Conservation (phyloP, 371 early-diverging fungal species). For the Mucor indicus region DNA sequence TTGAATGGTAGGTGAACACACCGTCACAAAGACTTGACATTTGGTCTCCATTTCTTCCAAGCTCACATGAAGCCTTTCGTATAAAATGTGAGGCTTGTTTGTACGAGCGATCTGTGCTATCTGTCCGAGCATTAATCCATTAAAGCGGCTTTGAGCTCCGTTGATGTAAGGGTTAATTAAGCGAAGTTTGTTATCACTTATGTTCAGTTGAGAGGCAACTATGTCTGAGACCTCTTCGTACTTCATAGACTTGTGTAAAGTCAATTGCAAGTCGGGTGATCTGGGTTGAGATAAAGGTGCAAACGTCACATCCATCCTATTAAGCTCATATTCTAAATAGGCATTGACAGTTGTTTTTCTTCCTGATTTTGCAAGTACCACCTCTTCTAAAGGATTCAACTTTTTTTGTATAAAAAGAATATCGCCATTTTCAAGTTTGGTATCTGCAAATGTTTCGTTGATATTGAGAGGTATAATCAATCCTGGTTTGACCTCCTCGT, state of each 20-base stretch:
- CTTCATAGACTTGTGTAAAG: constrained; percentile 16
- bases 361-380: constrained; percentile 12
- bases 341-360: constrained; percentile 52
- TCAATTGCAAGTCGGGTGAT: constrained; percentile 19
- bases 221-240: constrained; percentile 16
- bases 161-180: constrained; percentile 21
- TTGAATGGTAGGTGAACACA: too few species aligned
- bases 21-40: constrained; percentile 54
- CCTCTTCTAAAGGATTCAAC: constrained; percentile 54
- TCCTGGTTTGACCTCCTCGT: constrained; percentile 90
- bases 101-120: too few species aligned
- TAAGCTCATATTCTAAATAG: constrained; percentile 73
- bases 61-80: constrained; percentile 77
- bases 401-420: constrained; percentile 82
- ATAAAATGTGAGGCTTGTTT: too few species aligned
- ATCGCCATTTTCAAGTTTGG: constrained; percentile 89
- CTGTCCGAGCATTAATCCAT: too few species aligned
- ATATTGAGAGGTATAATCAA: constrained; percentile 79
- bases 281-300: constrained; percentile 35
- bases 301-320: constrained; percentile 70
- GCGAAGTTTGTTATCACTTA: constrained; percentile 34
- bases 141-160: constrained; percentile 15
- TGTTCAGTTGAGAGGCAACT: constrained; percentile 13
- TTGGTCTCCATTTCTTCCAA: constrained; percentile 82
- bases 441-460: constrained; percentile 59